Evolutionary conservation across 305 asterid genomes (phyloP), one percentile per base, ranked within the genome.

Genomic region (Fraxinus platypoda): DNA sequence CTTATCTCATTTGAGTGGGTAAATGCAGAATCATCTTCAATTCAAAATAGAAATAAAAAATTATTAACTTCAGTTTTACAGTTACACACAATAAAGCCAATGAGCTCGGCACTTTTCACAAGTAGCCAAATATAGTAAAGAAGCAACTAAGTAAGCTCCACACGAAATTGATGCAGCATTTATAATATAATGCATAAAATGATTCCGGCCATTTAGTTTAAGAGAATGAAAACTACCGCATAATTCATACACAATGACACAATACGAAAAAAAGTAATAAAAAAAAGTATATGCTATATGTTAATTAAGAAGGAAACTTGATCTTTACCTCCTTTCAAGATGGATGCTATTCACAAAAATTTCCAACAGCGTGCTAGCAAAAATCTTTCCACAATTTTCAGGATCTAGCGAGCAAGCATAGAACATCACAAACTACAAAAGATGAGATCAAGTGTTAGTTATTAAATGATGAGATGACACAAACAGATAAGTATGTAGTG

Each of bases 371-470:
- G 80, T 70, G 57, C 74, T 78, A 46, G 87, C 89, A 86, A 96
- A 94, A 83, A 81, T 84, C 81, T 81, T 83, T 64, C 99, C 99
- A 37, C 99, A 94, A 78, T 77, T 81, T 52, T 91, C 97, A 77
- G 99, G 98, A 88, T 96, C 99, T 86, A 96, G 90, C 7, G 99
- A 93, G 90, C 99, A 93, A 78, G 96, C 96, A 85, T 96, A 96
- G 90, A 94, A 96, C 88, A 94, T 85, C 83, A 96, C 90, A 89
- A 96, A 96, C 99, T 96, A 91, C 91, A 89, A 87, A 77, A 81
- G 74, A 78, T 12, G 75, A 37, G 62, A 75, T 64, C 21, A 35
- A 78, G 66, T 6, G 1, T 54, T 35, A 68, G 52, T 23, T 57
- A 79, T 17, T 21, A 75, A 71, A 66, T 13, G 38, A 79, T 3